Conservation (phyloP, 1,284 basidiomycete species). For the Ceratobasidium sp. region DNA sequence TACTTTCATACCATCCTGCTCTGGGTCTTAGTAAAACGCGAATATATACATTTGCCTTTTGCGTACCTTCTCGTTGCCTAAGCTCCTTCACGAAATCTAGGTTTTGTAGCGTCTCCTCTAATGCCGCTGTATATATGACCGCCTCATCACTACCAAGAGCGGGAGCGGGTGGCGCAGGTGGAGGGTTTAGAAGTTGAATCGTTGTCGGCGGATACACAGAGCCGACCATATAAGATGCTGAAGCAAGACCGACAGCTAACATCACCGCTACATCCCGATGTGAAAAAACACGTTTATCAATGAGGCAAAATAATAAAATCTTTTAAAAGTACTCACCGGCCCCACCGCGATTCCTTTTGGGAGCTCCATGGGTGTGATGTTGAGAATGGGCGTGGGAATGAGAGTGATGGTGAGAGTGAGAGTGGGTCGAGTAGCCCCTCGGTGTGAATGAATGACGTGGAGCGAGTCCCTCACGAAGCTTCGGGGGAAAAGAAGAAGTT, state of each 20-base stretch:
- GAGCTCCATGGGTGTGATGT: background rate
- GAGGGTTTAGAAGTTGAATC: slow-evolving; percentile 76
- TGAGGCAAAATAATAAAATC: background rate
- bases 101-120: slow-evolving; percentile 79
- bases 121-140: slow-evolving; percentile 67
- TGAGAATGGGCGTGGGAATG: slow-evolving; percentile 20
- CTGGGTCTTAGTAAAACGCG: slow-evolving; percentile 58
- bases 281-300: background rate
- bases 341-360: slow-evolving; percentile 10
- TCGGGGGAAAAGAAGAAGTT: no score
- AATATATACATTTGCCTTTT: background rate
- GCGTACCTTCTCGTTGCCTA: slow-evolving; percentile 56
- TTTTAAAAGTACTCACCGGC: slow-evolving; percentile 11
- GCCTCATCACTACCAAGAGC: slow-evolving; percentile 74
- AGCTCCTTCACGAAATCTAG: slow-evolving; percentile 73
- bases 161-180: slow-evolving; percentile 75
- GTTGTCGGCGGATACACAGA: slow-evolving; percentile 74
- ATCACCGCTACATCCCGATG: slow-evolving; percentile 21
- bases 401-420: slow-evolving; percentile 18
- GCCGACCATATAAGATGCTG: slow-evolving; percentile 65
- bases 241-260: slow-evolving; percentile 44
- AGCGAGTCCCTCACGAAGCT: no score
- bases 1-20: slow-evolving; percentile 48
- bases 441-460: no score
- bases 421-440: slow-evolving; percentile 15